Conservation (phyloP, 148 eudicot genomes). For the Chenopodium suecicum region DNA sequence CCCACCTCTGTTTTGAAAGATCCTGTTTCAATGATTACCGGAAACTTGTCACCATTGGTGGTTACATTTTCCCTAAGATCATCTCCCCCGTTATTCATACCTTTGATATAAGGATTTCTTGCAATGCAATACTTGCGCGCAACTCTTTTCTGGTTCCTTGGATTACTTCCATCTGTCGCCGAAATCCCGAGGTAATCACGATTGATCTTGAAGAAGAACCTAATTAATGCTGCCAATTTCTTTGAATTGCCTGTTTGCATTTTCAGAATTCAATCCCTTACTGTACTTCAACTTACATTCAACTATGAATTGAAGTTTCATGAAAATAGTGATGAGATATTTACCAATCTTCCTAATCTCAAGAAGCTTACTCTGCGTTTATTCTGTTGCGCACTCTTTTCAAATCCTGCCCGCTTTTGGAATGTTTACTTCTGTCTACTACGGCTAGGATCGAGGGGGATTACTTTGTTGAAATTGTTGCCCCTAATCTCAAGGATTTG, state of each 20-base stretch:
- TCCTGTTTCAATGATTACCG: not conserved
- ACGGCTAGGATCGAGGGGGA: not conserved
- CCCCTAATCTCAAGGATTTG: not conserved
- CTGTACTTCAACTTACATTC: too few relatives aligned
- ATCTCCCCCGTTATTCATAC: not conserved
- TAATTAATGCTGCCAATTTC: too few relatives aligned
- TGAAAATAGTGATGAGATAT: too few relatives aligned
- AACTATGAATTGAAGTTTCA: too few relatives aligned
- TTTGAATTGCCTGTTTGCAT: not conserved
- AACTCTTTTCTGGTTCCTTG: too few relatives aligned
- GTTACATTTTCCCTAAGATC: not conserved
- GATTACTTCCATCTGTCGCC: too few relatives aligned
- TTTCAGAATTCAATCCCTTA: not conserved
- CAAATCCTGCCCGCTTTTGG: not conserved
- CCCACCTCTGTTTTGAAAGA: not conserved
- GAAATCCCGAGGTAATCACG: too few relatives aligned
- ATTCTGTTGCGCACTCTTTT: not conserved
- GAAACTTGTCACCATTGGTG: not conserved
- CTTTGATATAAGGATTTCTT: not conserved
- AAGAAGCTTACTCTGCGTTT: not conserved
- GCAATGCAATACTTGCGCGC: too few relatives aligned
- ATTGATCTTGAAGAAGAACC: too few relatives aligned
- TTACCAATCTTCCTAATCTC: not conserved
- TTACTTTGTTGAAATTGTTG: not conserved
- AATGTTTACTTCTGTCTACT: not conserved